Conservation (phyloP, 2,329 filamentous ascomycete species). For the Epicoccum sorghinum region DNA sequence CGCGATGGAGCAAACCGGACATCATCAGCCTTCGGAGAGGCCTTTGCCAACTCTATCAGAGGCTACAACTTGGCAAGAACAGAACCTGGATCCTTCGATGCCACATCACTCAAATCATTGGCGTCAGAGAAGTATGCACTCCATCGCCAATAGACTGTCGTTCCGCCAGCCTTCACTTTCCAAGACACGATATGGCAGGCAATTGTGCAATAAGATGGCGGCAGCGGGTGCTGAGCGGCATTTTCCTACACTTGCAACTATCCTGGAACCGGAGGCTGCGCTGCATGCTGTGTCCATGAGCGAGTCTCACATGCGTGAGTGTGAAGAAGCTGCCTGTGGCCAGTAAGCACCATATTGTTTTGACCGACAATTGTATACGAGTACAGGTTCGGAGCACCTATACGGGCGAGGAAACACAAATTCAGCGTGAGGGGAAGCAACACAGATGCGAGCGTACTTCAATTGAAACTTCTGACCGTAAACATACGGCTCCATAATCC, state of each 20-base stretch:
- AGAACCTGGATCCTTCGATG: not conserved
- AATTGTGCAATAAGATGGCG: conserved; percentile 12
- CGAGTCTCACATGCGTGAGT: not conserved
- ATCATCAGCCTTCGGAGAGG: not conserved
- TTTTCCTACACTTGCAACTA: conserved; percentile 15
- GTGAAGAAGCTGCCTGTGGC: not conserved
- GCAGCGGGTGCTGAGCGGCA: conserved; percentile 8
- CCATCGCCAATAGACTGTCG: not conserved
- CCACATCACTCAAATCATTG: not conserved
- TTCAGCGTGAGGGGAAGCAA: not conserved
- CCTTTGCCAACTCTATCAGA: not conserved
- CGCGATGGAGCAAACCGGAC: too few species aligned
- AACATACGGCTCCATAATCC: conserved; percentile 8
- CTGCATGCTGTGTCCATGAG: not conserved
- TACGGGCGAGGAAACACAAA: not conserved
- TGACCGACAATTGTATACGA: not conserved
- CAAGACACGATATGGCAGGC: conserved; percentile 5
- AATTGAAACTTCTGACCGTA: conserved; percentile 13
- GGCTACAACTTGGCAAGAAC: not conserved
- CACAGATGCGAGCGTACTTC: conserved; percentile 15
- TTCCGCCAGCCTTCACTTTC: not conserved
- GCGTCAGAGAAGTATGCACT: not conserved
- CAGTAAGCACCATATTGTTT: not conserved
- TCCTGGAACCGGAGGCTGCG: conserved; percentile 13
- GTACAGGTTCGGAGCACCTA: too few species aligned